Evolutionary conservation across 768 basidiomycete species (phyloP).

Genomic region (Imleria badia): DNA sequence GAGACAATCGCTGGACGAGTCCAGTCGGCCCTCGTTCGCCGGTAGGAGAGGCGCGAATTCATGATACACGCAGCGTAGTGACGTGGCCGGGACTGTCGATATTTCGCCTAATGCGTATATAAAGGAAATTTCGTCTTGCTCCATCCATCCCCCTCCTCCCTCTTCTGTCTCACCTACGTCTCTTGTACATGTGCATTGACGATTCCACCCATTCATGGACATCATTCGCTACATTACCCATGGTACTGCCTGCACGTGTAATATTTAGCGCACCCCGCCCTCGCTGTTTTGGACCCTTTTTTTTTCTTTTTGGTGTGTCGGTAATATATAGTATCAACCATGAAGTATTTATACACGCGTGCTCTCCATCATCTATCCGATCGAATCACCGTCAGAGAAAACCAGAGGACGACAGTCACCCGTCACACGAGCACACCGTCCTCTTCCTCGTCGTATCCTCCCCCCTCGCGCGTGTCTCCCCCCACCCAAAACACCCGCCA

Average conservation of each 20-base stretch:
- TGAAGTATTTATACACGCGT: slow-evolving; percentile 22
- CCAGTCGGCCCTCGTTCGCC: slow-evolving; percentile 27
- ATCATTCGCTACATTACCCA: slow-evolving; percentile 25
- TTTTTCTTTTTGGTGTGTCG: slow-evolving; percentile 14
- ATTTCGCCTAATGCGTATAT: slow-evolving; percentile 17
- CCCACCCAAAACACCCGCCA: slow-evolving; percentile 86
- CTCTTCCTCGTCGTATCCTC: slow-evolving; percentile 27
- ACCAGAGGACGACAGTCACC: background rate
- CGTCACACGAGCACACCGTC: slow-evolving; percentile 30
- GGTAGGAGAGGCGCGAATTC: slow-evolving; percentile 31
- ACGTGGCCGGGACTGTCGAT: slow-evolving; percentile 8
- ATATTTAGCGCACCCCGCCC: slow-evolving; percentile 19
- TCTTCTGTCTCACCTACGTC: background rate
- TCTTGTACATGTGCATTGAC: slow-evolving; percentile 18
- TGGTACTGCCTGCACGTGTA: slow-evolving; percentile 28
- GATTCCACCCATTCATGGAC: slow-evolving; percentile 13
- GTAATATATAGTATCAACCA: slow-evolving; percentile 16
- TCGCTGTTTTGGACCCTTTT: slow-evolving; percentile 20
- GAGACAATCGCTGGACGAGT: slow-evolving; percentile 32
- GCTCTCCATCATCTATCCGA: slow-evolving; percentile 1
- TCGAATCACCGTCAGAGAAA: background rate
- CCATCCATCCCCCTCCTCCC: background rate
- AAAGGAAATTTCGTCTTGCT: slow-evolving; percentile 3
- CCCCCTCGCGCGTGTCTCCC: slow-evolving; percentile 41
- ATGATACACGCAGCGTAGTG: slow-evolving; percentile 11